Percentiles rank a stretch among this genome's conserved stretches.
phyloP scores from a whole-genome alignment of 202 grass and related monocot species.

The Brachypodium distachyon region DNA sequence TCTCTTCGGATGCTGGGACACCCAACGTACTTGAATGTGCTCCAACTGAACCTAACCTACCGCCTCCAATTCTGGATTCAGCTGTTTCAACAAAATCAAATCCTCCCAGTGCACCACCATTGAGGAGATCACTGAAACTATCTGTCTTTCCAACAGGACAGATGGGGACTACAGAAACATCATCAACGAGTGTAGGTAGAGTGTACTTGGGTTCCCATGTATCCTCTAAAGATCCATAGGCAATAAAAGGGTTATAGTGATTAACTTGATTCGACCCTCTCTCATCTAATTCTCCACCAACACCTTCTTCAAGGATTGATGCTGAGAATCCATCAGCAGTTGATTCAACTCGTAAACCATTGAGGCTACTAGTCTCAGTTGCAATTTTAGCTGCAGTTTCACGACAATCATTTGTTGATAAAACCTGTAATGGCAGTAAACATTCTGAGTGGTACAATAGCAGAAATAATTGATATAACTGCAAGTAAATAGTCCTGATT shows the following conservation, averaged over 20 bases:
- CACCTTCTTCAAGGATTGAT: constrained; percentile 16
- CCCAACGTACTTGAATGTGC: constrained; percentile 14
- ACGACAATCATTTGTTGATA: constrained; percentile 15
- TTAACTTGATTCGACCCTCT: constrained; percentile 28
- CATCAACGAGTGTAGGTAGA: constrained; percentile 17
- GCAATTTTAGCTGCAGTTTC: constrained; percentile 16
- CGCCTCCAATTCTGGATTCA: constrained; percentile 32
- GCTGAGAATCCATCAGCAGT: constrained; percentile 7
- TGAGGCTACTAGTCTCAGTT: constrained; percentile 13
- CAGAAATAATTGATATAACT: background rate
- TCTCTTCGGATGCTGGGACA: constrained; percentile 22
- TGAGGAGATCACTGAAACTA: constrained; percentile 49
- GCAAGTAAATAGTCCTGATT: background rate
- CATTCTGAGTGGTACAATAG: background rate
- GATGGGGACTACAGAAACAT: constrained; percentile 11
- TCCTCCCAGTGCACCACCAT: constrained; percentile 6
- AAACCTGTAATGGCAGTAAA: constrained; percentile 30
- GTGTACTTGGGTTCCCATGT: constrained; percentile 37
- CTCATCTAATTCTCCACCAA: background rate
- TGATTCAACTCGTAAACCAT: constrained; percentile 12
- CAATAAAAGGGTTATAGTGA: constrained; percentile 43
- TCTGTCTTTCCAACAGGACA: constrained; percentile 45
- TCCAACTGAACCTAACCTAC: constrained; percentile 15
- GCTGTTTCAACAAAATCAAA: constrained; percentile 20
- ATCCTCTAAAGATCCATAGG: constrained; percentile 41